Base-by-base conservation (phyloP, 2,329 filamentous ascomycete genomes). In the Pleomassaria siparia region DNA sequence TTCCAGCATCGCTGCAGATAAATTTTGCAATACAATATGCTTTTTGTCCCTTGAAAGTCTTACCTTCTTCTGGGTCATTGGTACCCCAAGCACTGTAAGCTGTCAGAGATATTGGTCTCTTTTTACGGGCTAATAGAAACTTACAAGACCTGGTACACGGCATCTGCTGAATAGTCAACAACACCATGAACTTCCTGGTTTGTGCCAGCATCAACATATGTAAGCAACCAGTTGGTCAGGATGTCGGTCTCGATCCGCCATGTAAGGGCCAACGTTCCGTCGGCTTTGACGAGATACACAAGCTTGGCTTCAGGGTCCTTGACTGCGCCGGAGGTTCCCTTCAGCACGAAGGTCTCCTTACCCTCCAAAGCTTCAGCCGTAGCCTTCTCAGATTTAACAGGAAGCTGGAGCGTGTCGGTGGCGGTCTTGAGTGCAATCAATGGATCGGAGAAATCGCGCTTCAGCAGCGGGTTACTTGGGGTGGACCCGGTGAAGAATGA, bases 221-320 rank as follows among this genome's bases (percentile, higher is more conserved):
- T 78, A 35, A 82, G 64, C 15, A 84, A 73, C 80, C 80, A 84
- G 67, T 83, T 80, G 50, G 77, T 74, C 9, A 72, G 49, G 30
- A 82, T 65, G 47, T 84, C 80, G 2, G 80, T 84, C 72, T 84
- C 80, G 12, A 84, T 70, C 58, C 80, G 71, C 81, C 81, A 84
- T 0, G 78, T 71, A 16, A 83, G 69, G 7, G 72, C 72, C 4
- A 84, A 69, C 2, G 58, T 67, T 39, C 74, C 74, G 32, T 80
- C 74, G 0, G 69, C 60, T 49, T 76, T 78, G 55, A 75, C 70
- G 32, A 82, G 72, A 65, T 84, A 84, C 29, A 80, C 76, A 2
- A 84, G 72, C 51, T 75, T 76, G 3, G 79, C 80, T 56, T 80
- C 74, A 0, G 81, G 81, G 48, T 82, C 79, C 28, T 73, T 73